These are phyloP conservation scores for Recurvomyces mirabilis DNA, from an alignment of 495 filamentous ascomycete genomes.

Conservation along the genomic window DNA sequence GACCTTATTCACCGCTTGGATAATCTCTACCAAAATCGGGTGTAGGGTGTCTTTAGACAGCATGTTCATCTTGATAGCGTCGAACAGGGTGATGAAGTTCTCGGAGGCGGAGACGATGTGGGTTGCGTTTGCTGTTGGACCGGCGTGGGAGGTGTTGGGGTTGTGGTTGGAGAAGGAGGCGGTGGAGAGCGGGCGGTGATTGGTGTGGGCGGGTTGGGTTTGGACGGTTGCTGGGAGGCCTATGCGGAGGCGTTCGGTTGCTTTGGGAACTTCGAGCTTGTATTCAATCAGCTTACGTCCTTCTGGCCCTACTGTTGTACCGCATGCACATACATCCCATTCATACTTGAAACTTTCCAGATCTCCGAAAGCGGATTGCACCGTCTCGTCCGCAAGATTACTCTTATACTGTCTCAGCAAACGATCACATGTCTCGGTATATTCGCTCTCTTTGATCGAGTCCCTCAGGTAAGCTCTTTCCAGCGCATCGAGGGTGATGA, in stretches of 20 bases:
- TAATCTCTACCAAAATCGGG: constrained; percentile 83
- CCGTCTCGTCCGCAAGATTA: constrained; percentile 75
- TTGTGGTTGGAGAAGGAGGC: constrained; percentile 22
- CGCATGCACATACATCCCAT: constrained; percentile 61
- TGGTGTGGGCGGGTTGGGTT: constrained; percentile 35
- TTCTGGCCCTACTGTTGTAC: not conserved
- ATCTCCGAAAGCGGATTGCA: constrained; percentile 69
- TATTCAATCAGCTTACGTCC: not conserved
- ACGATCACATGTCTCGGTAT: constrained; percentile 88
- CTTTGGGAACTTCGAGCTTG: constrained; percentile 87
- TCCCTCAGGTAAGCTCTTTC: constrained; percentile 97
- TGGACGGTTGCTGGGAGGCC: constrained; percentile 65
- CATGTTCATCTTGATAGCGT: constrained; percentile 80
- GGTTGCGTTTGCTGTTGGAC: constrained; percentile 45
- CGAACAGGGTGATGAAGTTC: constrained; percentile 96
- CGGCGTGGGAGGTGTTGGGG: too few species aligned
- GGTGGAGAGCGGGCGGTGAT: constrained; percentile 33
- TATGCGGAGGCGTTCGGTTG: constrained; percentile 82
- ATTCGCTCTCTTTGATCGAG: constrained; percentile 79
- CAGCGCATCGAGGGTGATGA: constrained; percentile 85
- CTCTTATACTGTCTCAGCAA: constrained; percentile 96
- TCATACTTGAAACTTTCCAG: constrained; percentile 87
- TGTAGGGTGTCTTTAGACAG: constrained; percentile 92
- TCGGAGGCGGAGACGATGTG: constrained; percentile 81
- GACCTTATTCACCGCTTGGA: constrained; percentile 92